Evolutionary conservation across 2,329 filamentous ascomycete genomes (phyloP).

Genomic region (Epichloe festucae): DNA sequence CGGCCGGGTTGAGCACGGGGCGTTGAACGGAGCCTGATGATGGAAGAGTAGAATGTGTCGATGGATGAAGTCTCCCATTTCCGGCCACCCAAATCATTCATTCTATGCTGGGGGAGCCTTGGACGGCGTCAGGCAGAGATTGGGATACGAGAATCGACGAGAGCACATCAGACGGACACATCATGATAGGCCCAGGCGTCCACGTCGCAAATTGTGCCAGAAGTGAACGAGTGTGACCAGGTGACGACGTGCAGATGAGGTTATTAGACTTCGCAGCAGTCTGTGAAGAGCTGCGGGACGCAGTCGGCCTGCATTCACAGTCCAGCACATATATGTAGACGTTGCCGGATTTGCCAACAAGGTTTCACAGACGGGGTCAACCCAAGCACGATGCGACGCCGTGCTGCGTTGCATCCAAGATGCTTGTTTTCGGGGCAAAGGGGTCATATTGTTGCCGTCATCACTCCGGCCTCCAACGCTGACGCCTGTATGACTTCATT

Average conservation of each 20-base stretch:
- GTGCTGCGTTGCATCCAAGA: neutral
- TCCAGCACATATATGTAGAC: neutral
- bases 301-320: neutral
- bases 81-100: neutral
- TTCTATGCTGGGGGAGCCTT: no score
- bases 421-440: constrained; percentile 4
- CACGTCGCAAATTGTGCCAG: neutral
- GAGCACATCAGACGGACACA: no score
- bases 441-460: neutral
- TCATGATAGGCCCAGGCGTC: neutral
- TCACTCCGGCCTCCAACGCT: neutral
- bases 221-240: neutral
- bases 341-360: neutral
- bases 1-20: neutral
- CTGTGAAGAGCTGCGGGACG: neutral
- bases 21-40: neutral
- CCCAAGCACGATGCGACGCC: neutral
- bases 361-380: neutral
- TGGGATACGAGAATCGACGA: no score
- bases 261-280: no score
- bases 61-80: neutral
- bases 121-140: no score
- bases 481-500: neutral
- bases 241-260: neutral
- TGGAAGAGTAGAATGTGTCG: neutral